Evolutionary conservation across 2,329 filamentous ascomycete species (phyloP).

Genomic region (Pseudocercospora musae): DNA sequence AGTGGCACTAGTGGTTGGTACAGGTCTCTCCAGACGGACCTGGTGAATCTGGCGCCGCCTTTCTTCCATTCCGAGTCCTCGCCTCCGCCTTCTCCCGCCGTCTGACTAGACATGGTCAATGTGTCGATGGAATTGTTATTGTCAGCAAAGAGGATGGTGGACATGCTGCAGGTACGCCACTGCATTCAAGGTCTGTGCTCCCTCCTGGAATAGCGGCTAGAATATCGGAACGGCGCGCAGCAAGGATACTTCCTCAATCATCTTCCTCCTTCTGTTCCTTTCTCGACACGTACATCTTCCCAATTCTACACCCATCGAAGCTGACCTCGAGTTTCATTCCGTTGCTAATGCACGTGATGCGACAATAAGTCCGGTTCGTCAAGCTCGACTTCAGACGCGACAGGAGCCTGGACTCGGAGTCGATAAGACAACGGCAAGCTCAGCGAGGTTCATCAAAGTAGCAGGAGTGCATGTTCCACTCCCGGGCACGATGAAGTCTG

Average conservation of each 20-base stretch:
- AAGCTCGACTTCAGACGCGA: not conserved
- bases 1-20: not conserved
- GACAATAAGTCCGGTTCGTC: not conserved
- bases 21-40: conserved; percentile 29
- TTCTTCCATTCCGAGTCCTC: conserved; percentile 32
- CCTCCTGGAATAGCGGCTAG: too few species aligned
- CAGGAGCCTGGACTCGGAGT: not conserved
- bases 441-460: not conserved
- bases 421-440: not conserved
- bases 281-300: too few species aligned
- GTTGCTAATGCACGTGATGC: too few species aligned
- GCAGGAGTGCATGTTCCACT: not conserved
- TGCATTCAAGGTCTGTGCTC: not conserved
- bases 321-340: too few species aligned
- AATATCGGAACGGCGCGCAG: not conserved
- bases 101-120: not conserved
- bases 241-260: not conserved
- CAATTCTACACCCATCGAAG: too few species aligned
- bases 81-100: not conserved
- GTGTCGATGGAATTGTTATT: not conserved
- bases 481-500: not conserved
- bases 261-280: not conserved
- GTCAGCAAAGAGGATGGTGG: not conserved
- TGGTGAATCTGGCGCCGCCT: conserved; percentile 40
- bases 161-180: not conserved